Evolutionary conservation across 2,329 filamentous ascomycete genomes (phyloP).

Genomic region (Xylariaceae sp.): DNA sequence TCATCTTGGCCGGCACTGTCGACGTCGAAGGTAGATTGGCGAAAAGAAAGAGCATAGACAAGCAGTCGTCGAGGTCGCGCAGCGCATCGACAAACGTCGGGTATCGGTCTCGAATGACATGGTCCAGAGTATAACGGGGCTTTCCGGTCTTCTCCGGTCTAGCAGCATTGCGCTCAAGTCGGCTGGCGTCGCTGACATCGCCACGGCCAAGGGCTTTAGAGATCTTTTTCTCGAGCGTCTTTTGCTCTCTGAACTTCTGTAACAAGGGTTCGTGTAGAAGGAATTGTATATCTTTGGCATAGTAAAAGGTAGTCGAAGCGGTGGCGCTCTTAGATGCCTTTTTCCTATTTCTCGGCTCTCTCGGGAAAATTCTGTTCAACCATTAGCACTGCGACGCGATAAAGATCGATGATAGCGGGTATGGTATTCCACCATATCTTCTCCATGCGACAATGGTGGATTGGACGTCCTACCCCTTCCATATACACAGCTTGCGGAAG

Average conservation of each 20-base stretch:
- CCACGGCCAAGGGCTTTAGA: constrained; percentile 84
- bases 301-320: constrained; percentile 86
- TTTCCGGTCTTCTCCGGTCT: constrained; percentile 87
- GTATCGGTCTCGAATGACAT: constrained; percentile 97
- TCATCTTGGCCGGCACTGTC: constrained; percentile 89
- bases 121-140: constrained; percentile 85
- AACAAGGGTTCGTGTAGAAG: constrained; percentile 93
- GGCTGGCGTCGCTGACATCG: constrained; percentile 81
- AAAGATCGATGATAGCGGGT: background rate
- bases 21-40: constrained; percentile 89
- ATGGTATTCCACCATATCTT: background rate
- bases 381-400: constrained; percentile 1
- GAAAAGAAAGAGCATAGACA: constrained; percentile 96
- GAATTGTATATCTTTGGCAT: constrained; percentile 94
- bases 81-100: constrained; percentile 94
- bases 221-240: constrained; percentile 96
- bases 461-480: constrained; percentile 62
- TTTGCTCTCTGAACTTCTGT: constrained; percentile 93
- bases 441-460: background rate
- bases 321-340: constrained; percentile 91
- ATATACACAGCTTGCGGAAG: constrained; percentile 97
- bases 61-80: constrained; percentile 89
- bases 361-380: constrained; percentile 70
- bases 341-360: constrained; percentile 94
- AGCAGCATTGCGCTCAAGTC: constrained; percentile 79